phyloP scores from a whole-genome alignment of 345 rosid genomes.

The Populus ilicifolia region DNA sequence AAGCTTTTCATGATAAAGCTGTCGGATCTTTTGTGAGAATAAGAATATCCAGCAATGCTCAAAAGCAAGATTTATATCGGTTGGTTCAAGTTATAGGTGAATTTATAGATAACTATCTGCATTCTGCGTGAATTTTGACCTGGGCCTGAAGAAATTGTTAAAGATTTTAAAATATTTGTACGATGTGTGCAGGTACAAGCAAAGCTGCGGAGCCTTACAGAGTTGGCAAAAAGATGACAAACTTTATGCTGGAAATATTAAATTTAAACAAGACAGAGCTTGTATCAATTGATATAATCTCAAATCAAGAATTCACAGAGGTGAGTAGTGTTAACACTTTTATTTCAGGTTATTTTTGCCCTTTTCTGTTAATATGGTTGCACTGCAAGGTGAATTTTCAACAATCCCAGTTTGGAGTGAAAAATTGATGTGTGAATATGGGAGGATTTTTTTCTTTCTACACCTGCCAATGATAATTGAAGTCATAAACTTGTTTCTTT shows the following conservation, averaged over 20 bases:
- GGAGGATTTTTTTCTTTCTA: background rate
- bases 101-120: conserved; percentile 20
- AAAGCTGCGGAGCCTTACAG: conserved; percentile 74
- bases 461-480: background rate
- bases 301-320: conserved; percentile 99
- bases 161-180: conserved; percentile 10
- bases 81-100: conserved; percentile 93
- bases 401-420: background rate
- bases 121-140: conserved; percentile 5
- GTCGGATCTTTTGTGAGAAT: conserved; percentile 87
- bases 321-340: conserved; percentile 31
- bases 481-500: background rate
- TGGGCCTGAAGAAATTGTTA: background rate
- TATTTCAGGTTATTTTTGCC: background rate
- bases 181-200: conserved; percentile 64
- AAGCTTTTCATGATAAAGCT: conserved; percentile 76
- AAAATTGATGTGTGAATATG: background rate
- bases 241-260: conserved; percentile 72
- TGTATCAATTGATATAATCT: conserved; percentile 80
- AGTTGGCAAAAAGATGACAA: conserved; percentile 83
- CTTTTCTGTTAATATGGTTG: background rate
- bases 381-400: background rate
- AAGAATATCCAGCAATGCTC: conserved; percentile 82
- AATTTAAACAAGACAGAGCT: conserved; percentile 89
- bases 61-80: conserved; percentile 97